Conservation (phyloP, 768 basidiomycete species). For the Termitomyces sp. region DNA sequence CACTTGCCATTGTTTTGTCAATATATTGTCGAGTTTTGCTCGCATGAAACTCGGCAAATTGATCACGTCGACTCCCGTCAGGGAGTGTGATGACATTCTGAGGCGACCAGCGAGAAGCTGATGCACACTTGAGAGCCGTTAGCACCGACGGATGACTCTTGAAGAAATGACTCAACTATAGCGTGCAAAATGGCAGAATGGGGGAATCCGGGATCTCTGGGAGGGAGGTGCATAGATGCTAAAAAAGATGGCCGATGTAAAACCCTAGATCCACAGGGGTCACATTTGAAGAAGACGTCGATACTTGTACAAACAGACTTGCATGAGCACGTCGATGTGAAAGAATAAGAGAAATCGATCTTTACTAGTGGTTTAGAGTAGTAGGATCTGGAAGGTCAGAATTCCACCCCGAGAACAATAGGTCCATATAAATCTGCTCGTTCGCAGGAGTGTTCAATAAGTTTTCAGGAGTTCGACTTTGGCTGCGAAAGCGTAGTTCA, state of each 20-base stretch:
- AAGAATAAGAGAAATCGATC: constrained; percentile 16
- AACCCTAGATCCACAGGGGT: constrained; percentile 82
- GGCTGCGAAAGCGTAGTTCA: constrained; percentile 33
- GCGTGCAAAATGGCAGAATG: constrained; percentile 89
- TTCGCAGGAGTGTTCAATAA: constrained; percentile 21
- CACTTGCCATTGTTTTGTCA: constrained; percentile 86
- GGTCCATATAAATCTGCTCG: constrained; percentile 41
- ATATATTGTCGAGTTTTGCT: constrained; percentile 85
- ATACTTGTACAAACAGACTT: constrained; percentile 42
- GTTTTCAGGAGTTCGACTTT: constrained; percentile 48
- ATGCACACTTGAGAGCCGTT: constrained; percentile 54
- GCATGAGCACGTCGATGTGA: constrained; percentile 1
- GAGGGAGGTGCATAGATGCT: constrained; percentile 72
- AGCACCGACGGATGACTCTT: background rate
- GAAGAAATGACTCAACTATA: constrained; percentile 48
- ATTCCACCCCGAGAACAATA: constrained; percentile 79
- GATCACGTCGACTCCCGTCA: constrained; percentile 75
- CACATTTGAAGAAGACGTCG: constrained; percentile 83
- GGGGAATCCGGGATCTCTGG: constrained; percentile 78
- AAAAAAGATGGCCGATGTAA: constrained; percentile 79
- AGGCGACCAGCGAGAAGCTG: constrained; percentile 78
- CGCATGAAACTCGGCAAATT: constrained; percentile 84
- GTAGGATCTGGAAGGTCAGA: constrained; percentile 76
- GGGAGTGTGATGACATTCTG: constrained; percentile 59
- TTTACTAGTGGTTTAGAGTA: constrained; percentile 71